phyloP scores from a whole-genome alignment of 768 basidiomycete species.

The Sporobolomyces phaffii region DNA sequence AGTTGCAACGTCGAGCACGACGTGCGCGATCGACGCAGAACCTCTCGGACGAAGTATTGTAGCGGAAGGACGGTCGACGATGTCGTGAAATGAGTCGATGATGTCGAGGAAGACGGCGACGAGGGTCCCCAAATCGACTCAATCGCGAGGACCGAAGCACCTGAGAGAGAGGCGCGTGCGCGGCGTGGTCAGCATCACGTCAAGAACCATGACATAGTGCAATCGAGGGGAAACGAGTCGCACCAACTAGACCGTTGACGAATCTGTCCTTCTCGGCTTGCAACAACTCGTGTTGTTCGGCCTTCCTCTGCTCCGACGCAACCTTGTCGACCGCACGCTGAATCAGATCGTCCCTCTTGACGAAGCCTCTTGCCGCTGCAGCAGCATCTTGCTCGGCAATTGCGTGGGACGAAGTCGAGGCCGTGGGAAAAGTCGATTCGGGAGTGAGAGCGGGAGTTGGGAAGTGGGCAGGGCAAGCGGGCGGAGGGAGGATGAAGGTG shows the following conservation, averaged over 20 bases:
- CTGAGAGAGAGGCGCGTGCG: constrained; percentile 9
- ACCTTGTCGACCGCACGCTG: too few relatives aligned
- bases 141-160: constrained; percentile 32
- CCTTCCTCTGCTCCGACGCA: neutral
- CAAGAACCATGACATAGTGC: neutral
- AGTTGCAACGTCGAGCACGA: constrained; percentile 78
- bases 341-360: too few relatives aligned
- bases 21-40: constrained; percentile 76
- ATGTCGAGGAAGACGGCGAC: neutral
- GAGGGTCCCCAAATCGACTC: constrained; percentile 36
- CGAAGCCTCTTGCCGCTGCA: neutral
- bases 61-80: constrained; percentile 40
- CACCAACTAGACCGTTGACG: constrained; percentile 27
- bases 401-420: neutral
- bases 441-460: constrained; percentile 19
- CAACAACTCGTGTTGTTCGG: neutral
- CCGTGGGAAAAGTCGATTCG: neutral
- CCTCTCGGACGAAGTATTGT: constrained; percentile 74
- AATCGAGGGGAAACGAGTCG: neutral
- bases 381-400: neutral
- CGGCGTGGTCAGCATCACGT: too few relatives aligned
- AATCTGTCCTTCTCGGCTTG: constrained; percentile 24
- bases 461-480: neutral
- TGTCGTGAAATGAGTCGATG: neutral
- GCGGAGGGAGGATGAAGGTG: neutral